Base-by-base conservation (phyloP, 805 yeast genomes). In the Barnettozyma populi region DNA sequence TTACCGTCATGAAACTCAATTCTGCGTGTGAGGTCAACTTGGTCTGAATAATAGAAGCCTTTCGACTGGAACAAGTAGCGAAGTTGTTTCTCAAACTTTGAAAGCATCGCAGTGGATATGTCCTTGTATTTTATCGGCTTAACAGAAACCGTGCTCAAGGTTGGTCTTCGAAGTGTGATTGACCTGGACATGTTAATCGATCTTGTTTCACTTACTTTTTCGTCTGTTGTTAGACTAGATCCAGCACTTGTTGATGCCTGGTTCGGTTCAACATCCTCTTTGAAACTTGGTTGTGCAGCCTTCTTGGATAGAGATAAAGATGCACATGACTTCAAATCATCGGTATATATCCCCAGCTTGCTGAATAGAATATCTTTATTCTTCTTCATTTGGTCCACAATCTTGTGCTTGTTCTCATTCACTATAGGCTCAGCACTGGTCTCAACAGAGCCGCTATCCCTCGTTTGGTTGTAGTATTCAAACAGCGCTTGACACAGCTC, bases 1-100 rank as follows among this genome's bases (percentile, higher is more conserved):
- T 43, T 10, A 41, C 49, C 51, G 23, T 54, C 47, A 18, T 44
- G 40, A 21, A 51, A 56, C 6, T 44, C 20, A 6, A 67, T 37
- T 8, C 53, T 49, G 35, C 51, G 48, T 5, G 68, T 54, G 3
- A 67, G 21, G 46, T 67, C 69, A 38, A 64, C 37, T 19, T 64
- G 64, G 36, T 57, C 53, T 0, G 69, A 63, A 37, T 59, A 57
- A 37, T 53, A 57, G 34, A 60, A 60, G 27, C 55, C 59, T 14
- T 54, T 55, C 3, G 56, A 41, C 27, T 51, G 52, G 44, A 54
- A 57, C 34, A 51, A 53, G 1, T 13, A 19, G 11, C 31, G 34
- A 6, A 60, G 41, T 34, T 56, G 61, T 34, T 42, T 53, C 35
- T 57, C 60, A 41, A 60, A 54, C 38, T 60, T 60, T 8, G 19